A percentile compares a stretch with the other conserved stretches of the same genome.
Conservation (phyloP, 192 early-diverging fungal species). For the Backusella westeae region DNA sequence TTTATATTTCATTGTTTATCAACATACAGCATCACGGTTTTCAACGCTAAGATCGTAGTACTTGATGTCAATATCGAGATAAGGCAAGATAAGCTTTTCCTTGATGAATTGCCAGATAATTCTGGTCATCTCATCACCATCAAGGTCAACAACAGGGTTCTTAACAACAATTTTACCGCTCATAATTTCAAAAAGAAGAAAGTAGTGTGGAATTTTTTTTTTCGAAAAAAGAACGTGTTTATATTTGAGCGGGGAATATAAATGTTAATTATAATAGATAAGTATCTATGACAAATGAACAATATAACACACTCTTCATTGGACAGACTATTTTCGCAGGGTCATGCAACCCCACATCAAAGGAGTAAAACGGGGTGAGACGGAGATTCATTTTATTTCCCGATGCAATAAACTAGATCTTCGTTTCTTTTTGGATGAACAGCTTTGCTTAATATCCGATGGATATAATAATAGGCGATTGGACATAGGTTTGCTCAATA, state of each 20-base stretch:
- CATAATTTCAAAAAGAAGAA: background rate
- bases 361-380: background rate
- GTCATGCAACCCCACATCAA: constrained; percentile 15
- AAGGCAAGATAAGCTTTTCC: constrained; percentile 89
- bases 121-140: constrained; percentile 99
- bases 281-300: constrained; percentile 7
- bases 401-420: background rate
- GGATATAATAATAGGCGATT: constrained; percentile 4
- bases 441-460: background rate
- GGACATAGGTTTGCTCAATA: background rate
- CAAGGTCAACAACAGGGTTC: constrained; percentile 83
- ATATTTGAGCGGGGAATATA: background rate
- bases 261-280: background rate
- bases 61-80: constrained; percentile 89
- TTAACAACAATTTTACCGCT: constrained; percentile 60
- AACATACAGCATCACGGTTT: constrained; percentile 70
- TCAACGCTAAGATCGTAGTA: constrained; percentile 95
- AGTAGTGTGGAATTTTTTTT: background rate
- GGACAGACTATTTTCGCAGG: background rate
- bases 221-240: background rate
- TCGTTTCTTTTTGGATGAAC: background rate
- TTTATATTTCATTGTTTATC: background rate
- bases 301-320: background rate
- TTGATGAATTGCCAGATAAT: constrained; percentile 96
- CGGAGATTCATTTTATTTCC: constrained; percentile 12